Conservation (phyloP, 2,329 filamentous ascomycete genomes). For the Cadophora malorum region DNA sequence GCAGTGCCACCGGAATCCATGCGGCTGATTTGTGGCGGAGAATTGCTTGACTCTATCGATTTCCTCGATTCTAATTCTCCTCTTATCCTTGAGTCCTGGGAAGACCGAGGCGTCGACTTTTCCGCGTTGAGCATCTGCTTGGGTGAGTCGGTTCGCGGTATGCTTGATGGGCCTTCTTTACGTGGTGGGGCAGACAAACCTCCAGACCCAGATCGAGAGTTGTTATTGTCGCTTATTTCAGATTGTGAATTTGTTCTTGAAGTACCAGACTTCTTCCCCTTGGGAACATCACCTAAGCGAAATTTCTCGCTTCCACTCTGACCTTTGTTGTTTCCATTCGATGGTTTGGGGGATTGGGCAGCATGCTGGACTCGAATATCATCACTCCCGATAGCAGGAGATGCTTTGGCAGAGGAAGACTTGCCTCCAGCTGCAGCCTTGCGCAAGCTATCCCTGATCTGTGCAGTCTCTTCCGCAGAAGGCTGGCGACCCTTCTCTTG, state of each 20-base stretch:
- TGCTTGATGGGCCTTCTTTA: slow-evolving; percentile 34
- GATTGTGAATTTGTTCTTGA: slow-evolving; percentile 47
- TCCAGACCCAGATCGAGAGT: slow-evolving; percentile 49
- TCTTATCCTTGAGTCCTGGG: slow-evolving; percentile 62
- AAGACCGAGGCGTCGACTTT: slow-evolving; percentile 57
- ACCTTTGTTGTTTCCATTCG: slow-evolving; percentile 46
- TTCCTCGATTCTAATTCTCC: slow-evolving; percentile 58
- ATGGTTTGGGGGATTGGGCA: slow-evolving; percentile 34
- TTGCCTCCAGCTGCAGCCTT: slow-evolving; percentile 41
- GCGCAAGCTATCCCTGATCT: slow-evolving; percentile 56
- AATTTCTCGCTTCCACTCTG: slow-evolving; percentile 63
- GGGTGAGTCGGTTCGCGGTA: slow-evolving; percentile 37
- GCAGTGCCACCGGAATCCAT: slow-evolving; percentile 61
- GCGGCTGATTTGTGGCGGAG: slow-evolving; percentile 54
- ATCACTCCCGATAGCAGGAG: slow-evolving; percentile 39
- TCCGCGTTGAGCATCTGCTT: slow-evolving; percentile 44
- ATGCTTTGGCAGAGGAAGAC: slow-evolving; percentile 35
- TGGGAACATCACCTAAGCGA: slow-evolving; percentile 82
- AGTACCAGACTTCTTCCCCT: slow-evolving; percentile 59
- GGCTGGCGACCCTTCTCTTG: slow-evolving; percentile 79
- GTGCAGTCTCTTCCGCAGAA: slow-evolving; percentile 63
- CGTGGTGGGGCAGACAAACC: slow-evolving; percentile 37
- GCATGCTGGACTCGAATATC: slow-evolving; percentile 43
- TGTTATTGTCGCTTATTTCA: slow-evolving; percentile 43
- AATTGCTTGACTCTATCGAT: slow-evolving; percentile 45